phyloP scores from a whole-genome alignment of 257 asterid genomes.

The Capsicum baccatum region DNA sequence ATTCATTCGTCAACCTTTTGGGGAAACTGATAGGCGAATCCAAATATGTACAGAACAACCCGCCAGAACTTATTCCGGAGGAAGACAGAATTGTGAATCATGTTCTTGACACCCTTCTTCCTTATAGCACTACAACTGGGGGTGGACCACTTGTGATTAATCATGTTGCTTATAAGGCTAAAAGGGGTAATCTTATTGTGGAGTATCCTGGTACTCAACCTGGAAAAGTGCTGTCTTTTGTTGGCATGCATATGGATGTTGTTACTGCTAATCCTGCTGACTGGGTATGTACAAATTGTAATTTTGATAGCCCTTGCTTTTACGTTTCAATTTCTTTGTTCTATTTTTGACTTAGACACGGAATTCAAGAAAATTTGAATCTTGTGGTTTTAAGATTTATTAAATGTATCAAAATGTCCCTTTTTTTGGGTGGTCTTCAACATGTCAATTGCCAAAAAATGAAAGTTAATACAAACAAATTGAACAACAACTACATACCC shows the following conservation, averaged over 20 bases:
- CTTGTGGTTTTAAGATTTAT: no score
- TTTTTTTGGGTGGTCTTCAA: no score
- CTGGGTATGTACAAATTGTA: slow-evolving; percentile 57
- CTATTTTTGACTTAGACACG: no score
- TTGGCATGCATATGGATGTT: slow-evolving; percentile 99
- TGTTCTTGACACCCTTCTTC: slow-evolving; percentile 77
- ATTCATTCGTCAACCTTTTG: slow-evolving; percentile 66
- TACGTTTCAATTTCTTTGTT: no score
- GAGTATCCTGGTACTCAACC: slow-evolving; percentile 93
- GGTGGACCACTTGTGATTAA: slow-evolving; percentile 85
- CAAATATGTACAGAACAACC: slow-evolving; percentile 88
- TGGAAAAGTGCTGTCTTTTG: slow-evolving; percentile 77
- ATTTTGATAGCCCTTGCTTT: no score
- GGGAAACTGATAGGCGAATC: slow-evolving; percentile 87
- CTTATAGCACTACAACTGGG: slow-evolving; percentile 73
- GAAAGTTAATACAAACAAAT: no score
- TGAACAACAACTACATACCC: no score
- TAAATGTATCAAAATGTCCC: no score
- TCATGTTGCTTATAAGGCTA: slow-evolving; percentile 83
- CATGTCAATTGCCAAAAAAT: no score
- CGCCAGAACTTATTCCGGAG: slow-evolving; percentile 93
- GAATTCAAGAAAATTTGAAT: no score
- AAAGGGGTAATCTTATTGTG: slow-evolving; percentile 95
- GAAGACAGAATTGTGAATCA: slow-evolving; percentile 90
- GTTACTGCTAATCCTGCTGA: slow-evolving; percentile 91